A percentile compares a stretch with the other conserved stretches of the same genome.
These are phyloP conservation scores for Punica granatum DNA, from an alignment of 345 rosid genomes.

Conservation along the genomic window DNA sequence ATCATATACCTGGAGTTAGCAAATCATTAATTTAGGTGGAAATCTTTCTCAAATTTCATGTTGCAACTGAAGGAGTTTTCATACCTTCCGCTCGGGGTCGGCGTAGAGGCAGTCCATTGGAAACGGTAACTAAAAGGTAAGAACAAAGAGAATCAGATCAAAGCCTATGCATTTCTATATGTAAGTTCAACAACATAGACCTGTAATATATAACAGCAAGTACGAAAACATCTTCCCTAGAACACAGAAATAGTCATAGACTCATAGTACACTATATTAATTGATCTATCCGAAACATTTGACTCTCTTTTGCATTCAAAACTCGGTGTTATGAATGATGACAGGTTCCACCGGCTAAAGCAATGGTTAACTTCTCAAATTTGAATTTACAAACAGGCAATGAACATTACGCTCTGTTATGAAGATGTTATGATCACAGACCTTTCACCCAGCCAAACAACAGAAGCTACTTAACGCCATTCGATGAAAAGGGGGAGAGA, in stretches of 20 bases:
- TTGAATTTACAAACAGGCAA: not conserved
- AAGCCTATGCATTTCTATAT: not conserved
- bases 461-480: not conserved
- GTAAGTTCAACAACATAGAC: not conserved
- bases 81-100: slow-evolving; percentile 85
- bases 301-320: not conserved
- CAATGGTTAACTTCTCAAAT: not conserved
- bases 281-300: too few relatives aligned
- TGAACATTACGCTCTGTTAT: not conserved
- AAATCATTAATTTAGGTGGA: not conserved
- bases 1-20: slow-evolving; percentile 58
- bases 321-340: not conserved
- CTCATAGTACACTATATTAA: not conserved
- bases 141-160: not conserved
- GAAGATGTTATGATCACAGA: not conserved
- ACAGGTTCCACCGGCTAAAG: not conserved
- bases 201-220: not conserved
- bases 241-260: not conserved
- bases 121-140: slow-evolving; percentile 57
- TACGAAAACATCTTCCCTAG: not conserved
- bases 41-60: not conserved
- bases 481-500: not conserved
- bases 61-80: not conserved
- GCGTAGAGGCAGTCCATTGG: slow-evolving; percentile 83
- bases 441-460: not conserved